Conservation (phyloP, 2,329 filamentous ascomycete species). For the Thelonectria rubi region DNA sequence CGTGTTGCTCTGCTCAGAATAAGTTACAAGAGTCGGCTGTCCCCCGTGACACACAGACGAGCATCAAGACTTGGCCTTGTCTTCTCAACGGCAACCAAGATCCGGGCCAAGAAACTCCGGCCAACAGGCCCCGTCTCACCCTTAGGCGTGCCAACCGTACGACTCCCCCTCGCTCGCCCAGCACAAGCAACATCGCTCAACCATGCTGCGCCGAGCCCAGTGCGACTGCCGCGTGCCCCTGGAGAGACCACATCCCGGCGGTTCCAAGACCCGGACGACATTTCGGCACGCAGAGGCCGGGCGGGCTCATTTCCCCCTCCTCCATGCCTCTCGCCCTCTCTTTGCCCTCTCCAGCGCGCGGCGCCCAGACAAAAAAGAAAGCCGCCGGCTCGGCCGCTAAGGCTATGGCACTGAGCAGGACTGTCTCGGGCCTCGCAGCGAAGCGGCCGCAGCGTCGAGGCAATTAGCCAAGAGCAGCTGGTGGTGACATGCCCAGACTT, state of each 20-base stretch:
- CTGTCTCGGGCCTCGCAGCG: slow-evolving; percentile 30
- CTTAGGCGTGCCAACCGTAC: slow-evolving; percentile 8
- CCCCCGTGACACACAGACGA: background rate
- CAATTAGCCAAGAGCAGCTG: too few species aligned
- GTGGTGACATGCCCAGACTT: slow-evolving; percentile 34
- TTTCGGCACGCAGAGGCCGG: slow-evolving; percentile 39
- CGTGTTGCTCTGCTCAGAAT: too few species aligned
- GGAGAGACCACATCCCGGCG: slow-evolving; percentile 27
- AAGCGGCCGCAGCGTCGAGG: slow-evolving; percentile 18
- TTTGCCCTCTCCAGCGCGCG: slow-evolving; percentile 27
- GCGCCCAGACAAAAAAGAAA: slow-evolving; percentile 26
- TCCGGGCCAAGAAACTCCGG: slow-evolving; percentile 15
- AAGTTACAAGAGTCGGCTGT: background rate
- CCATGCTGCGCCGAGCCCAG: slow-evolving; percentile 11
- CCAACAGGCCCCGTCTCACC: background rate
- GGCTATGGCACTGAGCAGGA: slow-evolving; percentile 37
- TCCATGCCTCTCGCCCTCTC: slow-evolving; percentile 12
- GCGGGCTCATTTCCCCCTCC: slow-evolving; percentile 37
- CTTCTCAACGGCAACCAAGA: slow-evolving; percentile 3
- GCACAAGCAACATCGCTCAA: background rate
- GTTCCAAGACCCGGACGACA: slow-evolving; percentile 36
- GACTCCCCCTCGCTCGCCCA: slow-evolving; percentile 3
- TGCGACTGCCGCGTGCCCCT: slow-evolving; percentile 23
- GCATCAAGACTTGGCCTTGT: background rate
- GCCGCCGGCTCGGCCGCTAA: slow-evolving; percentile 39